These are phyloP conservation scores for Pseudozyma flocculosa DNA, from an alignment of 1,284 basidiomycete species.

Conservation along the genomic window DNA sequence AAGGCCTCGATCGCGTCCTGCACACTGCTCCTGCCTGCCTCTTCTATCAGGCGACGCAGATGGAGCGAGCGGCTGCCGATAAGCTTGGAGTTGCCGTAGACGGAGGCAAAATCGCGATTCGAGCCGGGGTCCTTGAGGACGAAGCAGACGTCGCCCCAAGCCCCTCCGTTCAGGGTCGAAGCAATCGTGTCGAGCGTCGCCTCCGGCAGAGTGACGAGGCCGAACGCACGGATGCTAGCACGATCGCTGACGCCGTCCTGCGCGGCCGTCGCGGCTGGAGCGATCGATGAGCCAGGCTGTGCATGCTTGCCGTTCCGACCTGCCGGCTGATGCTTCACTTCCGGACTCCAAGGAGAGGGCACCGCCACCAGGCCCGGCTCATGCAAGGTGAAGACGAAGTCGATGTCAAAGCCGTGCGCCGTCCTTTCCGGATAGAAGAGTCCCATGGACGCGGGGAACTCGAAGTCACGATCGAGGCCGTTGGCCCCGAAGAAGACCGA, in stretches of 20 bases:
- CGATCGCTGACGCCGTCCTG: no score
- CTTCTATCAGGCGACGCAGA: neutral
- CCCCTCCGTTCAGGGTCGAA: neutral
- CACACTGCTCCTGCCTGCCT: neutral
- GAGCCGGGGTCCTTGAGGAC: slow-evolving; percentile 6
- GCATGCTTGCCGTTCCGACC: no score
- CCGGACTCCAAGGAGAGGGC: no score
- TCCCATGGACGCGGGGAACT: neutral
- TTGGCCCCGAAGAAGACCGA: neutral
- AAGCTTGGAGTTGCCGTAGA: slow-evolving; percentile 3
- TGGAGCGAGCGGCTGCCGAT: neutral
- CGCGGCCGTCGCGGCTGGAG: no score
- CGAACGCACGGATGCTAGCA: neutral
- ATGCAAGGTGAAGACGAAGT: neutral
- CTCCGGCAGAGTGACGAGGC: neutral
- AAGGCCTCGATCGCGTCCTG: neutral
- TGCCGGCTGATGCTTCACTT: no score
- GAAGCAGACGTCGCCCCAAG: slow-evolving; percentile 23
- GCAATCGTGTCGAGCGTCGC: slow-evolving; percentile 7
- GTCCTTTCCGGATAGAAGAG: neutral
- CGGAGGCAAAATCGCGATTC: neutral
- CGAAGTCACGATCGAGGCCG: neutral
- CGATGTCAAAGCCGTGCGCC: neutral
- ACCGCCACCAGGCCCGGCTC: neutral
- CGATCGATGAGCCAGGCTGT: no score